Evolutionary conservation across 805 yeast genomes (phyloP), one percentile per base, ranked within the genome.

Genomic region (Wickerhamiella brachini): DNA sequence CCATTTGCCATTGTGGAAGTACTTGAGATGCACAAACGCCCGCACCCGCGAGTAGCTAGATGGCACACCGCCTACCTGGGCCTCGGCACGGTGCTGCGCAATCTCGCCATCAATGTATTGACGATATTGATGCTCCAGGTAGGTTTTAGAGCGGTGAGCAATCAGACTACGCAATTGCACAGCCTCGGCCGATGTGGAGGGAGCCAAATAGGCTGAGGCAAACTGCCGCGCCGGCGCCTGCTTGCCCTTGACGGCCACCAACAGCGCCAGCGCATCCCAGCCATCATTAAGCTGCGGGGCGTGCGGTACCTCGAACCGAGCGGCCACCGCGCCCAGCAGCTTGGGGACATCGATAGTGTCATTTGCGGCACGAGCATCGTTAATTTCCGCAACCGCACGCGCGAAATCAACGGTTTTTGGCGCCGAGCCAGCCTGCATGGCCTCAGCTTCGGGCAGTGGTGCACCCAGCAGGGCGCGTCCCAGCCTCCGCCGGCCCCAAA

Each of bases 71-170:
- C 80, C 81, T 21, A 76, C 67, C 41, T 66, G 73, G 17, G 76
- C 75, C 43, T 71, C 76, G 45, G 59, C 68, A 17, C 69, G 72
- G 56, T 59, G 76, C 74, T 54, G 73, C 63, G 66, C 79, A 79
- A 56, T 85, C 68, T 70, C 71, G 45, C 75, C 78, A 59, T 85
- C 86, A 54, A 88, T 77, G 63, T 81, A 79, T 44, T 77, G 81
- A 60, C 77, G 76, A 66, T 88, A 90, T 65, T 90, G 97, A 9
- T 66, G 63, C 63, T 93, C 94, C 55, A 90, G 71, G 59, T 76
- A 81, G 12, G 64, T 57, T 58, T 76, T 77, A 15, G 93, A 75
- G 53, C 77, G 80, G 13, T 64, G 57, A 3, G 79, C 75, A 41
- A 83, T 74, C 51, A 68, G 65, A 47, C 70, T 70, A 49, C 76